phyloP scores from a whole-genome alignment of 768 basidiomycete genomes.

The Lactifluus subvellereus region DNA sequence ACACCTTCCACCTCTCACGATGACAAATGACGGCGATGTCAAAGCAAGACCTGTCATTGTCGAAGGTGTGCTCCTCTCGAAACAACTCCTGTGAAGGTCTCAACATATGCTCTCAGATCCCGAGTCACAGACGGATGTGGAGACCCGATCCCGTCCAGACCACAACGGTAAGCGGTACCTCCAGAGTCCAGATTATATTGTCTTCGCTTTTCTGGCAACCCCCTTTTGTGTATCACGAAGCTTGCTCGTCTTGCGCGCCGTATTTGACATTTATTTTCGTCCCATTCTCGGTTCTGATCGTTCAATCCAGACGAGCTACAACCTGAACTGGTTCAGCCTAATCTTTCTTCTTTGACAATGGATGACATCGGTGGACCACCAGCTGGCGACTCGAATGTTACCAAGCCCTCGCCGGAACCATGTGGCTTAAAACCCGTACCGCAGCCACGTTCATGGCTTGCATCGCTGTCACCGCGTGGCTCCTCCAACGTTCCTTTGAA shows the following conservation, averaged over 20 bases:
- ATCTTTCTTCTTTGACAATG: background rate
- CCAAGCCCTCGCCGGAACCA: background rate
- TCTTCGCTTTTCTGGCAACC: background rate
- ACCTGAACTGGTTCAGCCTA: background rate
- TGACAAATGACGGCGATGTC: background rate
- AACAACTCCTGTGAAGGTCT: background rate
- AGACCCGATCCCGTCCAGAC: background rate
- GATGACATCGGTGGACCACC: background rate
- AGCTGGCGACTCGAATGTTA: background rate
- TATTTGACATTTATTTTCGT: background rate
- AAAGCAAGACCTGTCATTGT: background rate
- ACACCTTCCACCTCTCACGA: slow-evolving; percentile 13
- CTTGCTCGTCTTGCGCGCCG: too few species aligned
- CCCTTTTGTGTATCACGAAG: background rate
- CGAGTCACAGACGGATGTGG: background rate
- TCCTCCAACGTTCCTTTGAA: slow-evolving; percentile 12
- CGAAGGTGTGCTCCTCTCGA: background rate
- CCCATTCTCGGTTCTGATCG: background rate
- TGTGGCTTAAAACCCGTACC: background rate
- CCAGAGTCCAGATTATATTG: background rate
- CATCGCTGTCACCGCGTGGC: slow-evolving; percentile 9
- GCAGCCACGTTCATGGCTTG: slow-evolving; percentile 18
- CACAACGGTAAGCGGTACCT: background rate
- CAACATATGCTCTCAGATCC: background rate
- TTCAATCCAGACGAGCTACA: background rate